A percentile compares a stretch with the other conserved stretches of the same genome.
Conservation (phyloP, 2,329 filamentous ascomycete species). For the Sclerotinia subarctica region DNA sequence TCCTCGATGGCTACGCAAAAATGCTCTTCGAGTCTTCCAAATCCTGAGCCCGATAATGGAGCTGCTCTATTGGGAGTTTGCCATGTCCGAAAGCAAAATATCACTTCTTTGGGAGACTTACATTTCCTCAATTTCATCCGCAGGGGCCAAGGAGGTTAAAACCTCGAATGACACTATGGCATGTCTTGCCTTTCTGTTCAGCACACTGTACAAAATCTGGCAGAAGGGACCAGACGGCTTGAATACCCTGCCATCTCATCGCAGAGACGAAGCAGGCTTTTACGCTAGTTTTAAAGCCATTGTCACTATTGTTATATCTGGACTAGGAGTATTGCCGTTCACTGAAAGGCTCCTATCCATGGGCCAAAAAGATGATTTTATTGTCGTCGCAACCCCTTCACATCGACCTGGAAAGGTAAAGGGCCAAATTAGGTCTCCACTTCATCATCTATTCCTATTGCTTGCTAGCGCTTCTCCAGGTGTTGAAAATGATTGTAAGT, state of each 20-base stretch:
- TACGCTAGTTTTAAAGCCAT: conserved; percentile 53
- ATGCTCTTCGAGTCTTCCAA: conserved; percentile 61
- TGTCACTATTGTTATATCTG: conserved; percentile 48
- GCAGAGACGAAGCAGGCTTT: conserved; percentile 45
- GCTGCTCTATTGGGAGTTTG: conserved; percentile 60
- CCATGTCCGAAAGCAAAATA: conserved; percentile 54
- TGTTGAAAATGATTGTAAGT: conserved; percentile 30
- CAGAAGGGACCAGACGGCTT: conserved; percentile 44
- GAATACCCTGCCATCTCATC: conserved; percentile 24
- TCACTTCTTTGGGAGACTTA: conserved; percentile 59
- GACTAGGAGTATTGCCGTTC: conserved; percentile 58
- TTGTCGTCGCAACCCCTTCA: conserved; percentile 62
- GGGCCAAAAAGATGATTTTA: conserved; percentile 53
- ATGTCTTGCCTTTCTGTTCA: conserved; percentile 70
- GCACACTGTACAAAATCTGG: conserved; percentile 70
- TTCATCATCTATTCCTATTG: conserved; percentile 64
- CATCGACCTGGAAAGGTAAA: conserved; percentile 52
- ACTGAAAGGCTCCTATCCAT: conserved; percentile 58
- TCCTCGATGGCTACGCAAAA: conserved; percentile 80
- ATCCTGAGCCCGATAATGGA: conserved; percentile 59
- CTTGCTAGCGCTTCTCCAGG: conserved; percentile 40
- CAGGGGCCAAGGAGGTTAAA: conserved; percentile 83
- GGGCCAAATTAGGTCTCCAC: conserved; percentile 53
- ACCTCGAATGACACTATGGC: conserved; percentile 78
- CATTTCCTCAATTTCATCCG: conserved; percentile 60